Evolutionary conservation across 257 asterid genomes (phyloP).

Genomic region (Fraxinus excelsior): DNA sequence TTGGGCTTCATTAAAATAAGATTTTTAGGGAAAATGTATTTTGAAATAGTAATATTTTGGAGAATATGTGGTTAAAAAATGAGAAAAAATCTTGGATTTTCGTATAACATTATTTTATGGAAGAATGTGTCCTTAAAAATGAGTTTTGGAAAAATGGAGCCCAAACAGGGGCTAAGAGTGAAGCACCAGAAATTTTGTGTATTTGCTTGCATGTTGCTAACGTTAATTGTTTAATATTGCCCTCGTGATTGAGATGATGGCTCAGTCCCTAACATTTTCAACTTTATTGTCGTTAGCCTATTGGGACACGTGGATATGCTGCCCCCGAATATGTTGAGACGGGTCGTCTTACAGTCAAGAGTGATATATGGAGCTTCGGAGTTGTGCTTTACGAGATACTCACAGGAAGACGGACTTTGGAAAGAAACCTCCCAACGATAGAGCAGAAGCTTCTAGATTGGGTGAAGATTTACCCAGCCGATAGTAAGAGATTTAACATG

Average conservation of each 20-base stretch:
- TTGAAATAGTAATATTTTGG: too few relatives aligned
- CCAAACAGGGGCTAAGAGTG: too few relatives aligned
- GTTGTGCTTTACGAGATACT: conserved; percentile 81
- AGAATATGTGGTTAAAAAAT: too few relatives aligned
- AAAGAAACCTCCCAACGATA: conserved; percentile 53
- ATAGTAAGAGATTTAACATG: conserved; percentile 61
- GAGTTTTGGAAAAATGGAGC: too few relatives aligned
- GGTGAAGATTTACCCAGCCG: conserved; percentile 76
- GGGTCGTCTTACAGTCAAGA: conserved; percentile 74
- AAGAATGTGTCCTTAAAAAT: too few relatives aligned
- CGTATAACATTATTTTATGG: too few relatives aligned
- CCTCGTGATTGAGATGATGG: neutral
- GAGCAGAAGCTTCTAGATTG: conserved; percentile 87
- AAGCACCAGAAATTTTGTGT: too few relatives aligned
- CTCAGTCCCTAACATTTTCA: neutral
- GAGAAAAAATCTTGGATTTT: too few relatives aligned
- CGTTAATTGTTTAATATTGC: neutral
- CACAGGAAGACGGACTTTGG: conserved; percentile 81
- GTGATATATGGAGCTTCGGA: conserved; percentile 89
- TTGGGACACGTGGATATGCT: conserved; percentile 88
- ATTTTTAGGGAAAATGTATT: too few relatives aligned
- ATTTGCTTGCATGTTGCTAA: neutral
- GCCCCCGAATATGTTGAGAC: conserved; percentile 88
- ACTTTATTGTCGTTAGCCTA: conserved; percentile 54
- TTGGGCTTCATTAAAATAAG: too few relatives aligned